Conservation (phyloP, 2,329 filamentous ascomycete genomes). For the Ophiostoma quercus region DNA sequence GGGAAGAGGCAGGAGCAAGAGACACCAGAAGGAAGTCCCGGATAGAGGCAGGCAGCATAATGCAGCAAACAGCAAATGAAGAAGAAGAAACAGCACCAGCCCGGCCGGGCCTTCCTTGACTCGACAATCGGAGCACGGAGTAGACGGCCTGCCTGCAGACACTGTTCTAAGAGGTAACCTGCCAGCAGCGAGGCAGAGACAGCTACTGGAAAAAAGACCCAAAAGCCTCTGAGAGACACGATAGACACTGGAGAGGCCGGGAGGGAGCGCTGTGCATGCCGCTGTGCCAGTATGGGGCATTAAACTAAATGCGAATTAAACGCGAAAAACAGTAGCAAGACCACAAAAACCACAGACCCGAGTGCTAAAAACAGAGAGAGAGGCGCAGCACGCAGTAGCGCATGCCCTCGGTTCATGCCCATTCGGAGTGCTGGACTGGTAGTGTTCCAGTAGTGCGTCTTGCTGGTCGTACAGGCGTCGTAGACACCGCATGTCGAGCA, state of each 20-base stretch:
- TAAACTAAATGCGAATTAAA: conserved; percentile 7
- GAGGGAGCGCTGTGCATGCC: conserved; percentile 1
- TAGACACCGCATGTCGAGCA: not conserved
- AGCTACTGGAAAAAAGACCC: not conserved
- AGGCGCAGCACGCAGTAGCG: conserved; percentile 14
- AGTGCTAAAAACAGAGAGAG: not conserved
- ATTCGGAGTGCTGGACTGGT: not conserved
- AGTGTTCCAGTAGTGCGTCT: conserved; percentile 6
- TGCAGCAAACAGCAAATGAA: not conserved
- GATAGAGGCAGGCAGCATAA: not conserved
- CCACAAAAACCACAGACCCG: not conserved
- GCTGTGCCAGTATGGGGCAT: not conserved
- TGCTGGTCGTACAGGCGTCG: conserved; percentile 4
- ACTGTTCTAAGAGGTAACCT: not conserved
- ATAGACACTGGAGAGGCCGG: not conserved
- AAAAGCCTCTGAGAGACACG: not conserved
- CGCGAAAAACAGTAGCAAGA: not conserved
- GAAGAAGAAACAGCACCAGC: no score
- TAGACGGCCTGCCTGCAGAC: not conserved
- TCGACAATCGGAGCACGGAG: not conserved
- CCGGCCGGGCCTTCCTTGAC: not conserved
- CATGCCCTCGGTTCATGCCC: not conserved
- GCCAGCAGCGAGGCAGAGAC: conserved; percentile 1
- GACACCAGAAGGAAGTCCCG: not conserved
- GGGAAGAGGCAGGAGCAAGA: not conserved